A percentile compares a stretch with the other conserved stretches of the same genome.
These are phyloP conservation scores for Candida tetrigidarum DNA, from an alignment of 1,139 yeast species.

Conservation along the genomic window DNA sequence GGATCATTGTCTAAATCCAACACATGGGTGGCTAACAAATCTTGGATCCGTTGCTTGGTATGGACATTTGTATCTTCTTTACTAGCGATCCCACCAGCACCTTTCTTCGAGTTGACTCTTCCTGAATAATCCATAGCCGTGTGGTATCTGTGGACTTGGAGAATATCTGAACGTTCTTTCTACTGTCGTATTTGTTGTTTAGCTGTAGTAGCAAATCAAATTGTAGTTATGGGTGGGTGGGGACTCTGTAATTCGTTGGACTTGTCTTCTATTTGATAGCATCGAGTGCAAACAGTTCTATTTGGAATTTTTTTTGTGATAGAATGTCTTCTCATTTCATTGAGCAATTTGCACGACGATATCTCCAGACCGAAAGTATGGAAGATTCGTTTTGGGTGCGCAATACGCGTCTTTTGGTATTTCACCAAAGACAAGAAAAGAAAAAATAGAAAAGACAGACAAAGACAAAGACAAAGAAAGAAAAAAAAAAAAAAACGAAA, in stretches of 20 bases:
- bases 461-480: not conserved
- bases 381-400: too few species aligned
- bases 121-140: constrained; percentile 47
- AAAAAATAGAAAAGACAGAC: not conserved
- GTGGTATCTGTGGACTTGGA: not conserved
- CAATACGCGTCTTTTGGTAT: not conserved
- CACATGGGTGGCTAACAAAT: constrained; percentile 61
- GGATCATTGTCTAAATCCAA: constrained; percentile 77
- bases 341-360: too few species aligned
- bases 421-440: not conserved
- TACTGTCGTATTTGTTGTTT: too few species aligned
- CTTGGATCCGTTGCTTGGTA: constrained; percentile 63
- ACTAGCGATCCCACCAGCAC: constrained; percentile 78
- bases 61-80: constrained; percentile 67
- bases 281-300: too few species aligned
- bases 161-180: not conserved
- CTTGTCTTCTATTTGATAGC: too few species aligned
- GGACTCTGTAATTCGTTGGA: too few species aligned
- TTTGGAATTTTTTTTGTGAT: too few species aligned
- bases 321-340: too few species aligned
- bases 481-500: not conserved
- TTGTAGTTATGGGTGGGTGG: too few species aligned
- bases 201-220: too few species aligned
- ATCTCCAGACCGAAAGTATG: too few species aligned
- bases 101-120: constrained; percentile 48